These are phyloP conservation scores for Ascochyta lentis DNA, from an alignment of 2,329 filamentous ascomycete genomes.

Conservation along the genomic window DNA sequence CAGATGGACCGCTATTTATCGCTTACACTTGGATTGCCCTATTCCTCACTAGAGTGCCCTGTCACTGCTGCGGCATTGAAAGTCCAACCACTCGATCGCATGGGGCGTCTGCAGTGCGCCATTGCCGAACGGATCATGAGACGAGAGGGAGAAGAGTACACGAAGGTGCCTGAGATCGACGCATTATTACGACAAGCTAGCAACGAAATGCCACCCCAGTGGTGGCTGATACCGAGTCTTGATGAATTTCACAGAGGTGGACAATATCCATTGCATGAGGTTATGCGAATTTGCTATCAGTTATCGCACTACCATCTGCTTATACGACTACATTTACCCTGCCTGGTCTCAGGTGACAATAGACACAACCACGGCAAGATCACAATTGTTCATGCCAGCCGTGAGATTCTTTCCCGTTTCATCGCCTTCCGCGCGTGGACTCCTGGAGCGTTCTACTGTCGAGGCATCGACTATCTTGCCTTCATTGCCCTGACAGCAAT, in stretches of 20 bases:
- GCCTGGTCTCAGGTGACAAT: slow-evolving; percentile 15
- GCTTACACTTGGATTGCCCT: slow-evolving; percentile 53
- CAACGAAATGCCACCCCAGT: slow-evolving; percentile 17
- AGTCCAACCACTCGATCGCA: slow-evolving; percentile 21
- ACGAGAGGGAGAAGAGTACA: slow-evolving; percentile 41
- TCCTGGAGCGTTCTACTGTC: slow-evolving; percentile 15
- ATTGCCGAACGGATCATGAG: slow-evolving; percentile 50
- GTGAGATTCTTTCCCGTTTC: slow-evolving; percentile 23
- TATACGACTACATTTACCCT: slow-evolving; percentile 28
- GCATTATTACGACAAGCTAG: slow-evolving; percentile 17
- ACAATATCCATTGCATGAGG: neutral
- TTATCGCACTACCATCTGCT: slow-evolving; percentile 25
- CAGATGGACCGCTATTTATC: slow-evolving; percentile 49
- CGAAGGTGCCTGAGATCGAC: slow-evolving; percentile 26
- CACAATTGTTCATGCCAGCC: slow-evolving; percentile 21
- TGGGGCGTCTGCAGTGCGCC: slow-evolving; percentile 44
- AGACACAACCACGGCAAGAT: slow-evolving; percentile 16
- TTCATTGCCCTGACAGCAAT: slow-evolving; percentile 29
- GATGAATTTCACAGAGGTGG: too few species aligned
- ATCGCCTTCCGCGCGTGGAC: slow-evolving; percentile 21
- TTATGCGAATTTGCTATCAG: slow-evolving; percentile 20
- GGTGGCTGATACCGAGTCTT: slow-evolving; percentile 26
- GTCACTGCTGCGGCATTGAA: too few species aligned
- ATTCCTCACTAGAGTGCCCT: neutral
- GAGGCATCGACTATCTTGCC: slow-evolving; percentile 26